phyloP scores from a whole-genome alignment of 2,329 filamentous ascomycete species.

The Diaporthe aspalathi region DNA sequence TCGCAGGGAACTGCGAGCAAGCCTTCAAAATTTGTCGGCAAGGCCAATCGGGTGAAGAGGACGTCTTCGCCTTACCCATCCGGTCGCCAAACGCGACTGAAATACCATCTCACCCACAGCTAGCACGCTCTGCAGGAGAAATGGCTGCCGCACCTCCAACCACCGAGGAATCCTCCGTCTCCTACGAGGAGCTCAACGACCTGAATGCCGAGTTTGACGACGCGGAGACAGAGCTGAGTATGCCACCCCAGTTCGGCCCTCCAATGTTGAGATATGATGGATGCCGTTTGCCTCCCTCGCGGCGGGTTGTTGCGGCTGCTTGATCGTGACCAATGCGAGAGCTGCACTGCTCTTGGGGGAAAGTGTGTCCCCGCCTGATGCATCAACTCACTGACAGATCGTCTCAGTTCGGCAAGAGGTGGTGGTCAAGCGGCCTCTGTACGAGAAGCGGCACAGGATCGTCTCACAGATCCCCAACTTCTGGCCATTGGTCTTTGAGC shows the following conservation, averaged over 20 bases:
- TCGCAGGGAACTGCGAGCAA: constrained; percentile 25
- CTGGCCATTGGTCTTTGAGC: constrained; percentile 94
- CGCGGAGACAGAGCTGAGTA: constrained; percentile 85
- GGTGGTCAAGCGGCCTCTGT: constrained; percentile 75
- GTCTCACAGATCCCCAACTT: constrained; percentile 84
- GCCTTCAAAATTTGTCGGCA: constrained; percentile 27
- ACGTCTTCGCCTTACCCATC: constrained; percentile 29
- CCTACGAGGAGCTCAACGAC: constrained; percentile 81
- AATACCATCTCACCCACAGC: background rate
- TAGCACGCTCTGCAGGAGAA: constrained; percentile 20
- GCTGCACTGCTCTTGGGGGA: background rate
- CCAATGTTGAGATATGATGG: background rate
- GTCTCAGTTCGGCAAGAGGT: constrained; percentile 77
- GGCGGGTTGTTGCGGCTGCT: background rate
- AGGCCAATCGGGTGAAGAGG: constrained; percentile 22
- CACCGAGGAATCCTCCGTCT: constrained; percentile 58
- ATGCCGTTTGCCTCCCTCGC: background rate
- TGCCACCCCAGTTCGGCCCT: constrained; percentile 50
- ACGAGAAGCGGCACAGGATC: constrained; percentile 78
- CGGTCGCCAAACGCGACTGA: constrained; percentile 25
- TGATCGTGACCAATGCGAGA: background rate
- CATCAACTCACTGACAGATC: constrained; percentile 35
- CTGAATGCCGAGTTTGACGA: constrained; percentile 88
- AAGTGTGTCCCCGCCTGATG: background rate
- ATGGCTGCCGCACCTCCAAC: constrained; percentile 40